phyloP scores from a whole-genome alignment of 2,329 filamentous ascomycete genomes.

The Oidium heveae region DNA sequence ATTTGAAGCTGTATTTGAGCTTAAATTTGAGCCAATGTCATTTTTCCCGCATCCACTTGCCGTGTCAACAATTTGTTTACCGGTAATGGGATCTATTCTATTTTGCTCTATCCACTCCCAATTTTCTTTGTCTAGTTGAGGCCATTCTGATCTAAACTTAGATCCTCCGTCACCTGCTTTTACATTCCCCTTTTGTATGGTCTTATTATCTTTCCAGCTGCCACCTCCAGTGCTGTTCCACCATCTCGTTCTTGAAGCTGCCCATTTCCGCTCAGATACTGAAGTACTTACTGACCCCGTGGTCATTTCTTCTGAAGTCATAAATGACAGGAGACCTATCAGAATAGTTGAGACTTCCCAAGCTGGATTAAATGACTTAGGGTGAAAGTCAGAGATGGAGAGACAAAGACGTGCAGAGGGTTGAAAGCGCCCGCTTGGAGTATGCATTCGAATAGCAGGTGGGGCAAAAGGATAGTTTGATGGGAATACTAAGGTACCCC shows the following conservation, averaged over 20 bases:
- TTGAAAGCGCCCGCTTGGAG: constrained; percentile 83
- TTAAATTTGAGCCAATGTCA: constrained; percentile 37
- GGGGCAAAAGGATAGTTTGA: constrained; percentile 93
- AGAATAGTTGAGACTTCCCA: constrained; percentile 97
- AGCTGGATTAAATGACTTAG: constrained; percentile 90
- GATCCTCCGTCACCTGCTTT: constrained; percentile 79
- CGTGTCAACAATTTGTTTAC: constrained; percentile 35
- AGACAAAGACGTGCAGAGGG: constrained; percentile 79
- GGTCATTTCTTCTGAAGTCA: constrained; percentile 98
- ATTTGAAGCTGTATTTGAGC: constrained; percentile 28
- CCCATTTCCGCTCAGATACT: constrained; percentile 49
- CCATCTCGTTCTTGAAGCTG: constrained; percentile 62
- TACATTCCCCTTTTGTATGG: constrained; percentile 44
- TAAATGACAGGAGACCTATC: constrained; percentile 82
- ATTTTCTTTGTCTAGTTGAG: constrained; percentile 71
- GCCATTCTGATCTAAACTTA: constrained; percentile 77
- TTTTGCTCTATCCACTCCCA: constrained; percentile 75
- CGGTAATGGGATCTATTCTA: constrained; percentile 53
- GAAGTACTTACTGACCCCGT: constrained; percentile 67
- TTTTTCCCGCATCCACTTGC: constrained; percentile 20
- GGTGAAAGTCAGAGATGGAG: constrained; percentile 92
- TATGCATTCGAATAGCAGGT: constrained; percentile 97
- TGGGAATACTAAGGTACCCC: constrained; percentile 89
- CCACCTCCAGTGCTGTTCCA: constrained; percentile 84
- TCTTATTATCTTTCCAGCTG: constrained; percentile 12